A percentile compares a stretch with the other conserved stretches of the same genome.
phyloP scores from a whole-genome alignment of 352 stramenopile species.

The Phytophthora pini region DNA sequence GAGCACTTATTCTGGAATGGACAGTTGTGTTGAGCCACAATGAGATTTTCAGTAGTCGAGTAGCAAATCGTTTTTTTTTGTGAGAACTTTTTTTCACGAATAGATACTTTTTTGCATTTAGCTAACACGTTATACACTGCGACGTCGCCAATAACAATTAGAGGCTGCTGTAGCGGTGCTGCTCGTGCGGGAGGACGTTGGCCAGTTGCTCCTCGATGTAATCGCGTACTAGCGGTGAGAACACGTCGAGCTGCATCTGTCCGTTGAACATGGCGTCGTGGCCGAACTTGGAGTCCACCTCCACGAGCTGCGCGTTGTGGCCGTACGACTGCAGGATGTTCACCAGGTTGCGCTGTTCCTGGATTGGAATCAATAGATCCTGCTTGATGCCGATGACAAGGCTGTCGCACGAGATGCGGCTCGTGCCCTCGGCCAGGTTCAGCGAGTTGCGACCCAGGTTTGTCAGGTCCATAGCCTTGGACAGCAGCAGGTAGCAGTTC shows the following conservation, averaged over 20 bases:
- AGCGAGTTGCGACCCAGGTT: slow-evolving; percentile 74
- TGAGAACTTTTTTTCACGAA: slow-evolving; percentile 2
- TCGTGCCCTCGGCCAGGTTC: slow-evolving; percentile 78
- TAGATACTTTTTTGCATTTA: slow-evolving; percentile 1
- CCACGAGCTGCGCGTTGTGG: slow-evolving; percentile 63
- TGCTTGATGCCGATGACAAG: slow-evolving; percentile 86
- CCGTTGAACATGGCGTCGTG: slow-evolving; percentile 90
- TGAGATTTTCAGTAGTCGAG: slow-evolving; percentile 5
- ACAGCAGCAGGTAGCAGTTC: slow-evolving; percentile 91
- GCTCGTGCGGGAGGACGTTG: slow-evolving; percentile 61
- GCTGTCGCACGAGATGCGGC: slow-evolving; percentile 68
- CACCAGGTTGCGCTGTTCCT: slow-evolving; percentile 82
- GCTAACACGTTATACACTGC: not conserved
- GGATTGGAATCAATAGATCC: slow-evolving; percentile 84
- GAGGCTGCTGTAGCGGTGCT: slow-evolving; percentile 83
- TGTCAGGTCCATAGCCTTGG: slow-evolving; percentile 88
- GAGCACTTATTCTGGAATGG: not conserved
- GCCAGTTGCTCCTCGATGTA: slow-evolving; percentile 74
- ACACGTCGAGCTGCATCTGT: slow-evolving; percentile 83
- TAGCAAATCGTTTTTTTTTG: not conserved
- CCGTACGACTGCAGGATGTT: slow-evolving; percentile 85
- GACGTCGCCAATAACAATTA: slow-evolving; percentile 31
- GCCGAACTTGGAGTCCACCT: slow-evolving; percentile 87
- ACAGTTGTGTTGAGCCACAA: too few relatives aligned
- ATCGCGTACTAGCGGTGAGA: slow-evolving; percentile 71